phyloP scores from a whole-genome alignment of 2,329 filamentous ascomycete species.

The Phyllosticta capitalensis region DNA sequence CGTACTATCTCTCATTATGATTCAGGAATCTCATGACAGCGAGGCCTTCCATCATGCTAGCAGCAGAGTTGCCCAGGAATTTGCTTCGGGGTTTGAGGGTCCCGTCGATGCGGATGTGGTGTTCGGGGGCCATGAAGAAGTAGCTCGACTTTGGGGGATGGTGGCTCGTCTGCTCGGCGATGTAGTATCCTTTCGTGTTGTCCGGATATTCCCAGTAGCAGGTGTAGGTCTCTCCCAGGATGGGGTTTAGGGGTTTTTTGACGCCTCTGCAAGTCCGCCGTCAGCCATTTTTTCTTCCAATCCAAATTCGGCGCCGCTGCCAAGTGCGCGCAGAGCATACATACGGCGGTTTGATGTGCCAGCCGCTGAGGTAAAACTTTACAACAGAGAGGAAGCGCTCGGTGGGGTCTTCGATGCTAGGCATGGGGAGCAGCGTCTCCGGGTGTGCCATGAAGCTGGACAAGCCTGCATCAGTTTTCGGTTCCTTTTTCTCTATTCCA shows the following conservation, averaged over 20 bases:
- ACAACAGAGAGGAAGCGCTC: constrained; percentile 89
- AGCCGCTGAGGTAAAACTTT: constrained; percentile 96
- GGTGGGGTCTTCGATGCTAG: constrained; percentile 77
- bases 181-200: constrained; percentile 82
- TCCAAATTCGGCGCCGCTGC: background rate
- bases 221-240: constrained; percentile 88
- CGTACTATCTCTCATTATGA: constrained; percentile 78
- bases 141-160: constrained; percentile 98
- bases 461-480: constrained; percentile 14
- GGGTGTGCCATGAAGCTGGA: constrained; percentile 97
- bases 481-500: constrained; percentile 11
- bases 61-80: constrained; percentile 93
- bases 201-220: constrained; percentile 92
- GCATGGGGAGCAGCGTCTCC: constrained; percentile 83
- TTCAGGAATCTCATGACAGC: constrained; percentile 79
- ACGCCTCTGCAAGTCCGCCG: constrained; percentile 56
- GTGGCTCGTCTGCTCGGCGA: constrained; percentile 94
- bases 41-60: constrained; percentile 96
- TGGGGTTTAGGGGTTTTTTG: constrained; percentile 95
- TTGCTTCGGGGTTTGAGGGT: constrained; percentile 90
- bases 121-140: constrained; percentile 94
- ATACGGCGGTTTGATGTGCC: constrained; percentile 96
- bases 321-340: constrained; percentile 27
- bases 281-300: background rate
- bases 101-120: constrained; percentile 90